Evolutionary conservation across 148 eudicot species (phyloP).

Genomic region (Fagopyrum homotropicum): DNA sequence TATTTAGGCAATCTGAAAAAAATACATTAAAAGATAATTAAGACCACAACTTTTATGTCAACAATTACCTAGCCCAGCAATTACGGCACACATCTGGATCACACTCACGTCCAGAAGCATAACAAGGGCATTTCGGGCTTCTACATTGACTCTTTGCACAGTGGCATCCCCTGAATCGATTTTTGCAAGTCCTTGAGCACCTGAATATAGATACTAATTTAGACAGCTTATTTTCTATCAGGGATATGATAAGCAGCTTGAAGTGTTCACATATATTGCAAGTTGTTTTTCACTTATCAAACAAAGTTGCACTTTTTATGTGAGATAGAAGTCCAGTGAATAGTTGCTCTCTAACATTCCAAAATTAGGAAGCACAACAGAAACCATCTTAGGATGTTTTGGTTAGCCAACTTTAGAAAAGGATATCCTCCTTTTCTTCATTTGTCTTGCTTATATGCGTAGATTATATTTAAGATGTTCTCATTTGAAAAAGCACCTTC

Average conservation of each 20-base stretch:
- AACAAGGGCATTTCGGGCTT: conserved; percentile 96
- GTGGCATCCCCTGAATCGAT: conserved; percentile 90
- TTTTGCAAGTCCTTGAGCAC: conserved; percentile 91
- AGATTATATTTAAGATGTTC: background rate
- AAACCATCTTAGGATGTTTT: background rate
- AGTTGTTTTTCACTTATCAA: background rate
- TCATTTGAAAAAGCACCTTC: background rate
- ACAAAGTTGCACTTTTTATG: background rate
- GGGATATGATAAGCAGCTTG: background rate
- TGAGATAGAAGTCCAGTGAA: background rate
- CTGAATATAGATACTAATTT: conserved; percentile 26
- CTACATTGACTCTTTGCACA: conserved; percentile 98
- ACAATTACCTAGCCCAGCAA: conserved; percentile 91
- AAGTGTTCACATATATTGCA: background rate
- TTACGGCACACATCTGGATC: conserved; percentile 98
- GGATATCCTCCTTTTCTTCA: background rate
- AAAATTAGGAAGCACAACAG: background rate
- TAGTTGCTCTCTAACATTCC: background rate
- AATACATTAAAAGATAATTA: background rate
- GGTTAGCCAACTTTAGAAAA: background rate
- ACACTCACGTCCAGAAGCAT: conserved; percentile 95
- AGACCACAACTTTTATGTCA: background rate
- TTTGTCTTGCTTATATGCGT: background rate
- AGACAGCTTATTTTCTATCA: conserved; percentile 2
- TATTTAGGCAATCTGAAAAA: conserved; percentile 41